Base-by-base conservation (phyloP, 345 rosid genomes). In the Capsella bursapastoris region DNA sequence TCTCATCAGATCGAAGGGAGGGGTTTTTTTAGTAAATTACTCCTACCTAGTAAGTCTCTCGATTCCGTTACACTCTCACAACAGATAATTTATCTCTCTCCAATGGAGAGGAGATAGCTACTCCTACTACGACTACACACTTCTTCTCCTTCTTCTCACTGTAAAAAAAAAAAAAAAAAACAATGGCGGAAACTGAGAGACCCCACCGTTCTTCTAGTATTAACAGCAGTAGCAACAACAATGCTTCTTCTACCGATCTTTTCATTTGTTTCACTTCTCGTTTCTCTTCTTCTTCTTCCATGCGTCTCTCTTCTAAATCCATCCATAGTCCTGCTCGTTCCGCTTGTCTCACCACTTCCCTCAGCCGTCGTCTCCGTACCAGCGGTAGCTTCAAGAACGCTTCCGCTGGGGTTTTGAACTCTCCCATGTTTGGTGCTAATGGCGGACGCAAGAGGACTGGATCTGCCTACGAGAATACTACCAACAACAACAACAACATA, bases 201-300 rank as follows among this genome's bases (percentile, higher is more conserved):
- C 89, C 93, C 83, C 94, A 89, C 84, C 87, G 91, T 49, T 76
- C 82, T 15, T 78, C 84, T 72, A 84, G 78, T 82, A 83, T 72
- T 78, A 78, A 68, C 77, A 84, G 62, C 31, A 79, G 71, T 59
- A 73, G 45, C 52, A 80, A 72, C 65, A 58, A 66, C 50, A 34
- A 34, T 50, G 40, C 77, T 37, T 37, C 40, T 37, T 37, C 40
- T 7, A 82, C 85, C 3, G 96, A 91, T 80, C 88, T 89, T 65
- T 88, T 89, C 83, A 89, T 91, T 61, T 93, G 97, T 67, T 93
- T 93, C 85, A 82, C 94, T 16, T 88, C 97, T 5, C 90, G 97
- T 61, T 85, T 89, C 61, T 87, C 81, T 57, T 89, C 96, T 45
- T 89, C 97, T 31, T 90, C 96, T 53, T 93, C 98, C 73, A 93